Base-by-base conservation (phyloP, 1,284 basidiomycete genomes). In the Inonotus hispidus region DNA sequence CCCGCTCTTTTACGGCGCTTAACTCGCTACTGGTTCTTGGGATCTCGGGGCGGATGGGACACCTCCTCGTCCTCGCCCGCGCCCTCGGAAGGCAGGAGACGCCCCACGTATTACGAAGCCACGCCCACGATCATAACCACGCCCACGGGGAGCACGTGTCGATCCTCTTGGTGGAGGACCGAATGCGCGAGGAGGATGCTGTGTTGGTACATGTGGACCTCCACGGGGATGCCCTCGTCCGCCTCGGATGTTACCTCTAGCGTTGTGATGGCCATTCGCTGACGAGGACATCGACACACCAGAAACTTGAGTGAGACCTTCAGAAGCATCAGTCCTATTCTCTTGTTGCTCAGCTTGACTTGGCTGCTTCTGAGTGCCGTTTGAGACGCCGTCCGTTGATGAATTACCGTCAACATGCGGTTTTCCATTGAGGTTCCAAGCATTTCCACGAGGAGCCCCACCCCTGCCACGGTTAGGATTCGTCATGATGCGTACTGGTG, bases 381-480 rank as follows among this genome's bases (percentile, higher is more conserved):
- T 49, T 19, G 19, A n/a, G 10, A 16, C 1, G 5, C 35, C 49
- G 25, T 49, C 53, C 6, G 35, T 29, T 11, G 52, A 53, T n/a
- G 19, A n/a, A 23, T 47, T 55, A 3, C 61, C 61, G 41, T 63
- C 59, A 6, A 32, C 38, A 49, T 45, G 38, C 16, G 49, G 10
- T n/a, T 56, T 45, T 13, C 55, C 56, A 29, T 61, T 61, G 39
- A 39, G 23, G 32, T 54, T 41, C 35, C 59, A 65, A 14, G 68
- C 68, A 19, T 70, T 71, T 7, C 67, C 66, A 16, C 69, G 67
- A 19, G 62, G 55, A n/a, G 41, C 60, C 3, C 67, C 68, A 53
- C 72, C 73, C n/a, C 77, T 73, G n/a, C 78, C 82, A 55, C 85
- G 77, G 68, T 87, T 85, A 0, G 88, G 90, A 68, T 93, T 92